These are phyloP conservation scores for Cystobasidiaceae sp. DNA, from an alignment of 1,284 basidiomycete species.

Conservation along the genomic window DNA sequence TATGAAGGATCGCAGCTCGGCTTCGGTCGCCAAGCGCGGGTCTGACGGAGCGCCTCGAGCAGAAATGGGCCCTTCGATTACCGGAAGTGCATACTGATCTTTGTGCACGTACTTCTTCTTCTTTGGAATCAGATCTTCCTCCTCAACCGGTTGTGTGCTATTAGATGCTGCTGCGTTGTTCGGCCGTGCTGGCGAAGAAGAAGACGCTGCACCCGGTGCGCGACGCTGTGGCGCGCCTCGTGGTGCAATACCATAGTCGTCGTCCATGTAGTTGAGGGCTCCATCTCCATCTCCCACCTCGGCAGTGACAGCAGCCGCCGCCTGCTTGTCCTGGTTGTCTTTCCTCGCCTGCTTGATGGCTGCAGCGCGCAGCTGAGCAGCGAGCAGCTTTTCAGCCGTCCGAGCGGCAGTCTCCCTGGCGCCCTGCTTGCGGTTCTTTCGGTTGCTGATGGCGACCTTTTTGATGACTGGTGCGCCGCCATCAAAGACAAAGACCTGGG, in stretches of 20 bases:
- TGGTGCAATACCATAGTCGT: slow-evolving; percentile 58
- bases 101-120: slow-evolving; percentile 46
- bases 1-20: slow-evolving; percentile 81
- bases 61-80: slow-evolving; percentile 37
- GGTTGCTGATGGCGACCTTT: slow-evolving; percentile 76
- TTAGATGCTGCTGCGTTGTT: background rate
- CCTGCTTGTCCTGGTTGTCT: slow-evolving; percentile 41
- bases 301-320: background rate
- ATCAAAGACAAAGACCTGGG: slow-evolving; percentile 86
- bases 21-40: slow-evolving; percentile 86
- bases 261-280: slow-evolving; percentile 60
- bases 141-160: slow-evolving; percentile 17
- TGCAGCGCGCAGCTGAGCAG: slow-evolving; percentile 86
- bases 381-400: slow-evolving; percentile 83
- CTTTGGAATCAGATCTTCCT: slow-evolving; percentile 25
- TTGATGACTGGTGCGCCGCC: slow-evolving; percentile 87
- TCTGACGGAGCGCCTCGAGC: slow-evolving; percentile 57
- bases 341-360: slow-evolving; percentile 69
- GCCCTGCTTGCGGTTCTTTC: slow-evolving; percentile 80
- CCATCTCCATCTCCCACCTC: slow-evolving; percentile 46
- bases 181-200: background rate
- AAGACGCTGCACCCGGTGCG: slow-evolving; percentile 5
- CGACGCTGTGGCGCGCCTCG: slow-evolving; percentile 40
- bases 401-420: slow-evolving; percentile 75
- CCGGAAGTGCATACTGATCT: slow-evolving; percentile 45